Evolutionary conservation across 345 rosid species (phyloP), one percentile per base, ranked within the genome.

Genomic region (Hibiscus syriacus): DNA sequence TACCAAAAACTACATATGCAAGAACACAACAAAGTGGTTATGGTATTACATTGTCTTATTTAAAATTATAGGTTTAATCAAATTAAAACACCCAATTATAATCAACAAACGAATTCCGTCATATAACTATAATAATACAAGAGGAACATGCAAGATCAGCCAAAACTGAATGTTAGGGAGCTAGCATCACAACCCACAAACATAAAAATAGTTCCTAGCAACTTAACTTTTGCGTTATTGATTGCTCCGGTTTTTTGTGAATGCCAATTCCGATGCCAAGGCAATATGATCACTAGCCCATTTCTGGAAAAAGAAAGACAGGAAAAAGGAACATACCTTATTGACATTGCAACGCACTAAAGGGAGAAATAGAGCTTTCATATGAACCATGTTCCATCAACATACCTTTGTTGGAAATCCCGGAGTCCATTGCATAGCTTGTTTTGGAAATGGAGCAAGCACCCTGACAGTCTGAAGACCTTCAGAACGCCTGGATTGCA

Each of bases 271-370:
- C 27, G 96, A 84, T 74, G 84, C 98, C 73, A 94, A 74, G 14
- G 99, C 96, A 65, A 89, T 80, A 76, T 91, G 99, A 79, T 94
- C 98, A 26, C 98, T 94, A 6, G 97, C 93, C 99, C 99, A 91
- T 89, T 87, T 94, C 98, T 91, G 87, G 36, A 26, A 72, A 48
- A 12, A 54, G 34, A 8, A 59, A 5, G 5, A n/a, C n/a, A n/a
- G n/a, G n/a, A n/a, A n/a, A n/a, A 59, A 57, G 10, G 16, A 17
- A 39, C 7, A n/a, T n/a, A n/a, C n/a, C n/a, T n/a, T n/a, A n/a
- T n/a, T 25, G 38, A 53, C 22, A 16, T 22, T 8, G 46, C 46
- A 48, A 50, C 4, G 19, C 14, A 26, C 14, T 11, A 39, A 11
- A 39, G 6, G n/a, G n/a, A n/a, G 67, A 63, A 41, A 41, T 23